Conservation (phyloP, 2,329 filamentous ascomycete species). For the Lachnellula suecica region DNA sequence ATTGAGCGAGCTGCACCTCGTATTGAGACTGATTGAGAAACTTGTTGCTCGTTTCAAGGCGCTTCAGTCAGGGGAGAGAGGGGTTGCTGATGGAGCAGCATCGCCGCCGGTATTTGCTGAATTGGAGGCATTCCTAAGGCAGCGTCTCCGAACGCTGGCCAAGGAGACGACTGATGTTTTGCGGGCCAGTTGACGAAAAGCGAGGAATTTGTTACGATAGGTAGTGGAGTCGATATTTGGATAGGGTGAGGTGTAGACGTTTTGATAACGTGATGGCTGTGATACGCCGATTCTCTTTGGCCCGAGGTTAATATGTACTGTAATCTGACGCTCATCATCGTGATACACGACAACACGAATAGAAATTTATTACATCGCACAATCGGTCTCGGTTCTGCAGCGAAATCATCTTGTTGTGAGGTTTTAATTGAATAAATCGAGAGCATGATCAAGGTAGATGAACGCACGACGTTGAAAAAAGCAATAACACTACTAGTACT, state of each 20-base stretch:
- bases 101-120: background rate
- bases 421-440: too few species aligned
- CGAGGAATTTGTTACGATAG: too few species aligned
- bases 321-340: too few species aligned
- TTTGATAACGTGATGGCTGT: too few species aligned
- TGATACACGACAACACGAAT: background rate
- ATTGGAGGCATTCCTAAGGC: background rate
- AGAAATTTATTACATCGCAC: background rate
- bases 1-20: background rate
- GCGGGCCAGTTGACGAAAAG: too few species aligned
- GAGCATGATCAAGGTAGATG: background rate
- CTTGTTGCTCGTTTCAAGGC: background rate
- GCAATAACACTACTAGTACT: background rate
- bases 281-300: background rate
- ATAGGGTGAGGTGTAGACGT: background rate
- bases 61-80: background rate
- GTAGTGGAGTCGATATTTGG: background rate
- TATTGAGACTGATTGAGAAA: background rate
- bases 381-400: too few species aligned
- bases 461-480: background rate
- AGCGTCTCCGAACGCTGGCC: background rate
- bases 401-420: too few species aligned
- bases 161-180: background rate
- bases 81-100: background rate
- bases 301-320: too few species aligned